phyloP scores from a whole-genome alignment of 331 rosid genomes.

The Malus hybrid region DNA sequence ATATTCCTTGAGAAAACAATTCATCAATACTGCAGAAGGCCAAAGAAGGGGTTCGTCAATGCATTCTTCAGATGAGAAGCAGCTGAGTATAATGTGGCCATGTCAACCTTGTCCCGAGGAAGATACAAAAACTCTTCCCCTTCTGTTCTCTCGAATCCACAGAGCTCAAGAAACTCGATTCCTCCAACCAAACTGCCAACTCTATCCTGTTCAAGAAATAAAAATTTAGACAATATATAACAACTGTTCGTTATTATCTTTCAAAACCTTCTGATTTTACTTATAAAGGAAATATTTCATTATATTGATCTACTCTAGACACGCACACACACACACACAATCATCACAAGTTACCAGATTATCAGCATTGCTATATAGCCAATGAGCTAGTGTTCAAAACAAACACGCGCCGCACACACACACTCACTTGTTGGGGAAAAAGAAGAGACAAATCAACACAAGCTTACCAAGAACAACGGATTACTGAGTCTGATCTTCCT shows the following conservation, averaged over 20 bases:
- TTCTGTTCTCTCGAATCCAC: conserved; percentile 63
- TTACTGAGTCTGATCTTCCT: conserved; percentile 70
- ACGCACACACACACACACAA: too few species aligned
- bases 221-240: background rate
- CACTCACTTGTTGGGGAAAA: background rate
- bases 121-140: conserved; percentile 56
- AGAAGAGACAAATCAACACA: background rate
- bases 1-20: background rate
- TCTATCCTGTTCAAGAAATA: conserved; percentile 57
- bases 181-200: conserved; percentile 71
- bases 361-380: too few species aligned
- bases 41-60: conserved; percentile 80
- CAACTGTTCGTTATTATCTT: background rate
- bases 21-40: conserved; percentile 20
- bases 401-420: too few species aligned
- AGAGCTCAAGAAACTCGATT: conserved; percentile 71
- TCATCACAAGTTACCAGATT: too few species aligned
- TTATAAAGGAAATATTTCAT: too few species aligned
- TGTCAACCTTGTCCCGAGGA: conserved; percentile 46
- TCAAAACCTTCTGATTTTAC: too few species aligned
- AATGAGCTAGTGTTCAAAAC: too few species aligned
- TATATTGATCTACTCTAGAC: too few species aligned
- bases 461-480: conserved; percentile 53
- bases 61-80: conserved; percentile 58
- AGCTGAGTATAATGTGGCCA: conserved; percentile 42